phyloP scores from a whole-genome alignment of 2,329 filamentous ascomycete species.

The Diaporthe ilicicola region DNA sequence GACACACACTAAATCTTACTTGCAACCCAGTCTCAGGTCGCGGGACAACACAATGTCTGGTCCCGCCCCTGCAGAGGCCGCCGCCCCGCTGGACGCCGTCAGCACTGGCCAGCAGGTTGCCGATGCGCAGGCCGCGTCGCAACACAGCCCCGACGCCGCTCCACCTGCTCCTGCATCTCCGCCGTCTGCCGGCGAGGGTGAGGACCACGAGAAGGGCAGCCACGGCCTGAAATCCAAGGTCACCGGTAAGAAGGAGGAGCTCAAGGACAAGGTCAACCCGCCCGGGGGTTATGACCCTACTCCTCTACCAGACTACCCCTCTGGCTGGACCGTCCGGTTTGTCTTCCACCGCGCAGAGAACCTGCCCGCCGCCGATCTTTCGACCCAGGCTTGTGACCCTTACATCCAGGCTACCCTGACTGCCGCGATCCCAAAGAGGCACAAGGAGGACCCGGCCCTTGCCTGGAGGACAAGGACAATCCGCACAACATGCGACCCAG shows the following conservation, averaged over 20 bases:
- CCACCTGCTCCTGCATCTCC: not conserved
- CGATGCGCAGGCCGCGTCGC: not conserved
- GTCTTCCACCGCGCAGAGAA: conserved; percentile 84
- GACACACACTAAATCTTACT: conserved; percentile 14
- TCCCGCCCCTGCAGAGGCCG: conserved; percentile 10
- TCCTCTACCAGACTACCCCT: conserved; percentile 76
- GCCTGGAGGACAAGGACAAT: conserved; percentile 80
- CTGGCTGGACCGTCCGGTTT: conserved; percentile 86
- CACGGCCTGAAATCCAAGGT: conserved; percentile 45
- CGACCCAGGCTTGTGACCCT: conserved; percentile 81
- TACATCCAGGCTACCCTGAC: conserved; percentile 81
- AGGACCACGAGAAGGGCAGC: conserved; percentile 22
- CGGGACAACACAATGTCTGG: conserved; percentile 26
- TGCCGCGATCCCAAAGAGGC: conserved; percentile 74
- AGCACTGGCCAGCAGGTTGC: not conserved
- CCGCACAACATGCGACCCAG: conserved; percentile 75
- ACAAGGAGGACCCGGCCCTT: conserved; percentile 86
- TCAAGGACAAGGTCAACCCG: conserved; percentile 58
- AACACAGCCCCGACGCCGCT: not conserved
- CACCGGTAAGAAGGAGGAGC: conserved; percentile 47
- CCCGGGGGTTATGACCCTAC: conserved; percentile 83
- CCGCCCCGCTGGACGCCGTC: not conserved
- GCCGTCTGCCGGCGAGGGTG: not conserved
- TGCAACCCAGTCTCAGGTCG: not conserved
- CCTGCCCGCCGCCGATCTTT: conserved; percentile 83